Conservation (phyloP, 306 rosid species). For the Echinosophora koreensis region DNA sequence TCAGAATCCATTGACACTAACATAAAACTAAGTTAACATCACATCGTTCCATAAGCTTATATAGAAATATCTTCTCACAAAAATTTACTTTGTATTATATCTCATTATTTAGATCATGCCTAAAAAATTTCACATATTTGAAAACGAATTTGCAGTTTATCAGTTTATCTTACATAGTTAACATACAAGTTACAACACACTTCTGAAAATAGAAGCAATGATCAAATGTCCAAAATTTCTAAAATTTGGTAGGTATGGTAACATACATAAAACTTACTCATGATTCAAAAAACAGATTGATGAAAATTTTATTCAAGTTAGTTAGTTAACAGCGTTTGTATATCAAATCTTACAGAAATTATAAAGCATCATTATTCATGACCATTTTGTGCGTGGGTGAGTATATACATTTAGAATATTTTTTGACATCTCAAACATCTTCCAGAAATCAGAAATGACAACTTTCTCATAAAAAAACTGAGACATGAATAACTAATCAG, state of each 20-base stretch:
- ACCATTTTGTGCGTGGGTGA: constrained; percentile 19
- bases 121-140: constrained; percentile 4
- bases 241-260: constrained; percentile 12
- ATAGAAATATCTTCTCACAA: constrained; percentile 3
- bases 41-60: not conserved
- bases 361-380: constrained; percentile 32
- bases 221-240: constrained; percentile 27
- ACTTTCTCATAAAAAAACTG: constrained; percentile 4
- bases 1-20: constrained; percentile 9
- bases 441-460: constrained; percentile 28
- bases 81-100: constrained; percentile 10
- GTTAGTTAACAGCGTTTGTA: not conserved
- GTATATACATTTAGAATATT: constrained; percentile 3
- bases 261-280: constrained; percentile 3
- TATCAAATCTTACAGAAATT: constrained; percentile 9
- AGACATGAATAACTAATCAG: constrained; percentile 6
- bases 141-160: constrained; percentile 23
- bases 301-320: constrained; percentile 20
- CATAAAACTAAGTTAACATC: constrained; percentile 15
- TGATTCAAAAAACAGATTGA: constrained; percentile 18
- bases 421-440: constrained; percentile 25
- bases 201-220: constrained; percentile 19
- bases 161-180: constrained; percentile 22
- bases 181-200: not conserved
- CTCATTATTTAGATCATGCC: constrained; percentile 21